Percentiles rank a stretch among this genome's conserved stretches.
These are phyloP conservation scores for Pythium rhizo-oryzae DNA, from an alignment of 352 stramenopile species.

Conservation along the genomic window DNA sequence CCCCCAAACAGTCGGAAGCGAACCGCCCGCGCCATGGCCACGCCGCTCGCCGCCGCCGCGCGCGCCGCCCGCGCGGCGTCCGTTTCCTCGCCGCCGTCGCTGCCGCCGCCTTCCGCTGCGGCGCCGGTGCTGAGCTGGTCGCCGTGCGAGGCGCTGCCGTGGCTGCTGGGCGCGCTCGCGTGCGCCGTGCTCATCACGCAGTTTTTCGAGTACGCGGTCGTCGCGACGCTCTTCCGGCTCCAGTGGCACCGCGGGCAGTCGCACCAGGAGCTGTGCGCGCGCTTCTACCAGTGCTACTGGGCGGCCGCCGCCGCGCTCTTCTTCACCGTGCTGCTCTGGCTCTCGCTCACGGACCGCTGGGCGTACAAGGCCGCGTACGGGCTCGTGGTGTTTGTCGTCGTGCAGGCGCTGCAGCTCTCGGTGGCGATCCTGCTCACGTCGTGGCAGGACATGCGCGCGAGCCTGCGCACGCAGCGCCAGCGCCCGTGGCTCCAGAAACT, in stretches of 20 bases:
- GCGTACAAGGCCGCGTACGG: slow-evolving; percentile 51
- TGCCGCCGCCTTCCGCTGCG: background rate
- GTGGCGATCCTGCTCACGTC: slow-evolving; percentile 62
- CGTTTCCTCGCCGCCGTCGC: background rate
- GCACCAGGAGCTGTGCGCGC: slow-evolving; percentile 37
- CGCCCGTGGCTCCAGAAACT: slow-evolving; percentile 29
- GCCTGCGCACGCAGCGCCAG: slow-evolving; percentile 24
- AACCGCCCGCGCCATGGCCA: background rate
- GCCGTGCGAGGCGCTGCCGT: slow-evolving; percentile 27
- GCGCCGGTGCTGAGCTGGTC: slow-evolving; percentile 20
- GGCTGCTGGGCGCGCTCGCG: slow-evolving; percentile 39
- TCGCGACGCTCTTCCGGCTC: slow-evolving; percentile 53
- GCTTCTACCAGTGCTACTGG: slow-evolving; percentile 78
- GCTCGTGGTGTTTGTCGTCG: slow-evolving; percentile 48
- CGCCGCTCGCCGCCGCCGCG: background rate
- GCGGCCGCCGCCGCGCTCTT: slow-evolving; percentile 47
- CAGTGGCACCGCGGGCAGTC: slow-evolving; percentile 46
- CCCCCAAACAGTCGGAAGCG: background rate
- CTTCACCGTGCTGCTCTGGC: slow-evolving; percentile 45
- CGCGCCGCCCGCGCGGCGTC: background rate
- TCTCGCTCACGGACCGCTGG: slow-evolving; percentile 64
- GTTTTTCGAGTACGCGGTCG: slow-evolving; percentile 62
- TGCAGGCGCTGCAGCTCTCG: slow-evolving; percentile 59
- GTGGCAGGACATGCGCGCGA: slow-evolving; percentile 48
- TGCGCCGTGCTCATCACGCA: slow-evolving; percentile 65